Evolutionary conservation across 768 basidiomycete species (phyloP).

Genomic region (Collybia nuda): DNA sequence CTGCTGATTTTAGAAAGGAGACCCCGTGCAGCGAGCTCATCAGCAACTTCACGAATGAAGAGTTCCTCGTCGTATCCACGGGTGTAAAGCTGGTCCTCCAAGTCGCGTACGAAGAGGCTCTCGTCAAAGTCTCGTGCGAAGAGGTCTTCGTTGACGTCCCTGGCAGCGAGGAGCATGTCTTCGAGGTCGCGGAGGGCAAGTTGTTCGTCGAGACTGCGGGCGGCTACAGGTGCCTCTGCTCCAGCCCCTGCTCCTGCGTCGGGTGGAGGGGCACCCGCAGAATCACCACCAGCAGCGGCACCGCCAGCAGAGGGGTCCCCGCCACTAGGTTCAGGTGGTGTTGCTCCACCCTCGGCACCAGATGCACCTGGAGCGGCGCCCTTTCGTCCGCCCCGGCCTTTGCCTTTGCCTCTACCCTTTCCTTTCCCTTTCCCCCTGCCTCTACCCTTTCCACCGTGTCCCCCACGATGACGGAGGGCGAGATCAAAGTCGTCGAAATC

Average conservation of each 20-base stretch:
- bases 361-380: too few species aligned
- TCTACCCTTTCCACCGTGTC: neutral
- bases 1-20: too few species aligned
- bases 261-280: neutral
- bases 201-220: neutral
- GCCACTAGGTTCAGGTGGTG: neutral
- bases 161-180: neutral
- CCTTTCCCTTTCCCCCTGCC: neutral
- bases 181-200: neutral
- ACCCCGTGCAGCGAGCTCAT: neutral
- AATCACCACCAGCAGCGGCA: neutral
- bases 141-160: neutral
- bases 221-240: neutral
- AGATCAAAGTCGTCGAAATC: too few species aligned
- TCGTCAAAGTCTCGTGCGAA: too few species aligned
- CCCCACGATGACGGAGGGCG: too few species aligned
- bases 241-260: neutral
- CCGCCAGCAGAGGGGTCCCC: neutral
- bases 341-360: neutral
- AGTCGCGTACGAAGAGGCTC: neutral
- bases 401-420: neutral
- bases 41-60: neutral
- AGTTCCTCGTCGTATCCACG: neutral
- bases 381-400: too few species aligned
- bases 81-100: neutral